phyloP scores from a whole-genome alignment of 257 asterid genomes.

The Gardenia jasminoides region DNA sequence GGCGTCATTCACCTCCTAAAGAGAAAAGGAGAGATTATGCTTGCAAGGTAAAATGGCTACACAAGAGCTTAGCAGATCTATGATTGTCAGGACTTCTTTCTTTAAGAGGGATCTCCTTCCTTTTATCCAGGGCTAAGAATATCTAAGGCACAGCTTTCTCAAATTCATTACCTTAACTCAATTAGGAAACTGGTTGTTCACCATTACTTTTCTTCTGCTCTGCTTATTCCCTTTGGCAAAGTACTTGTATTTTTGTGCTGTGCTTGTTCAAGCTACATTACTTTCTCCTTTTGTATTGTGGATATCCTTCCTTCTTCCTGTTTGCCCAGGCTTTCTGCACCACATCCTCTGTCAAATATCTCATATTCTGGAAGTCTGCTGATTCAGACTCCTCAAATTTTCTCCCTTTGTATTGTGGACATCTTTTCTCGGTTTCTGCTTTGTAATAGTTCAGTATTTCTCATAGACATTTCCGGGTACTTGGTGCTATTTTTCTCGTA shows the following conservation, averaged over 20 bases:
- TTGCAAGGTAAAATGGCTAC: conserved; percentile 84
- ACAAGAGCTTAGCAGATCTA: conserved; percentile 46
- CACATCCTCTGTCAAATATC: background rate
- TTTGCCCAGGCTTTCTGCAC: background rate
- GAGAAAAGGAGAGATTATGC: conserved; percentile 88
- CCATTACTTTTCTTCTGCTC: background rate
- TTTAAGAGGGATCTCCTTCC: conserved; percentile 3
- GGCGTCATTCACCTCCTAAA: conserved; percentile 94
- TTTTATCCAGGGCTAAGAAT: conserved; percentile 15
- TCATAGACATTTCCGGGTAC: background rate
- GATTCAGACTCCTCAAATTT: too few relatives aligned
- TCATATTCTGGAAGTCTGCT: too few relatives aligned
- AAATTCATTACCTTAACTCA: background rate
- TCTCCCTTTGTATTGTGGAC: too few relatives aligned
- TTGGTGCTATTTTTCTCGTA: background rate
- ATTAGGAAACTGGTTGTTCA: background rate
- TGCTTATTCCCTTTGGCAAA: background rate
- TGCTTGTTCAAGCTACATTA: background rate
- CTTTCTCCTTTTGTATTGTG: background rate
- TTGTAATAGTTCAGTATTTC: background rate
- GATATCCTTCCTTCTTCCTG: background rate
- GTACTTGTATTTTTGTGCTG: background rate
- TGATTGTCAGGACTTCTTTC: conserved; percentile 35
- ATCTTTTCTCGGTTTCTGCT: background rate
- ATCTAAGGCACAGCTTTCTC: conserved; percentile 7